These are phyloP conservation scores for Bacterosira constricta DNA, from an alignment of 108 stramenopile genomes.

Conservation along the genomic window DNA sequence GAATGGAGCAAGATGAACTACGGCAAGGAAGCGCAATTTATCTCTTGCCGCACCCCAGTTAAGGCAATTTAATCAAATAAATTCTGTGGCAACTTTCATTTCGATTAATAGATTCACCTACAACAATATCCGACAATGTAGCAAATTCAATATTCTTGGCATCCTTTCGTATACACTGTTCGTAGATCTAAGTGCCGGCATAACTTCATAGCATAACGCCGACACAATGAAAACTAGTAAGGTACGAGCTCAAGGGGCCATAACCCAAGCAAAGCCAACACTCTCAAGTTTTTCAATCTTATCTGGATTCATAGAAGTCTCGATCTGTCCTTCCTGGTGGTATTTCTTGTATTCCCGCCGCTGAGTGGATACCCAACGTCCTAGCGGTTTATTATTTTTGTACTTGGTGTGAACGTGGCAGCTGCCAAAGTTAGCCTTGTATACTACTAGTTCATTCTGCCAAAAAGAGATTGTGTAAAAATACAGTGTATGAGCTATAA, in stretches of 20 bases:
- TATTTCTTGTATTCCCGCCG: slow-evolving; percentile 51
- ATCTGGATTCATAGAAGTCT: slow-evolving; percentile 48
- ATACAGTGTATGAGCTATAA: too few species aligned
- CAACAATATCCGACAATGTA: too few species aligned
- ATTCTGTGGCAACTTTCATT: not conserved
- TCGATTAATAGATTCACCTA: not conserved
- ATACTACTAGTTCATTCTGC: slow-evolving; percentile 29
- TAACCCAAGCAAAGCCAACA: slow-evolving; percentile 76
- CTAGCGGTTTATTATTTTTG: slow-evolving; percentile 44
- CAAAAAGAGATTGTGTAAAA: not conserved
- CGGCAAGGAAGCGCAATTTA: too few species aligned
- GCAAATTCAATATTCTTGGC: not conserved
- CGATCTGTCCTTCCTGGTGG: slow-evolving; percentile 31
- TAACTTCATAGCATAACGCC: too few species aligned
- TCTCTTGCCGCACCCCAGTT: too few species aligned
- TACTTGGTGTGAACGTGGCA: slow-evolving; percentile 50
- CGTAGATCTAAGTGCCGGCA: too few species aligned
- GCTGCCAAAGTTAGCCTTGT: slow-evolving; percentile 33
- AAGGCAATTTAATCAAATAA: too few species aligned
- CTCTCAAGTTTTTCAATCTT: slow-evolving; percentile 61
- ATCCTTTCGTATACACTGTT: not conserved
- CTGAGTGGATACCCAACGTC: slow-evolving; percentile 58
- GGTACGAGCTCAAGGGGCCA: slow-evolving; percentile 17
- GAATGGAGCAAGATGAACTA: too few species aligned
- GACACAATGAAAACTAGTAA: not conserved